Conservation (phyloP, 2,329 filamentous ascomycete genomes). For the Zelopaecilomyces penicillatus region DNA sequence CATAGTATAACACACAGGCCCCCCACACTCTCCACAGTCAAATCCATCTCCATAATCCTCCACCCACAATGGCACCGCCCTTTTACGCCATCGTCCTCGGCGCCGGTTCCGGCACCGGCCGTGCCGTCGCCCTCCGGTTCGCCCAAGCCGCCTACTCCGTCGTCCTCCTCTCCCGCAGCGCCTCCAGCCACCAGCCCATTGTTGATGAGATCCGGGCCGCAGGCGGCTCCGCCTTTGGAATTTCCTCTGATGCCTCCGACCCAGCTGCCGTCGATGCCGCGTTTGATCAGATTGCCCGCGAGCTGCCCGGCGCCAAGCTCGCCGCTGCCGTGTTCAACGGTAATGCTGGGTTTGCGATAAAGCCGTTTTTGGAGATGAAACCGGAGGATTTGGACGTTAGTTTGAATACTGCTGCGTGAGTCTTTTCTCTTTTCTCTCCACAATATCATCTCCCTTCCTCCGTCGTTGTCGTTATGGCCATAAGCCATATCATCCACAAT, state of each 20-base stretch:
- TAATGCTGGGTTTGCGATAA: slow-evolving; percentile 39
- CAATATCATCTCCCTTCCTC: neutral
- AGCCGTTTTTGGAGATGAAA: slow-evolving; percentile 51
- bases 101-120: slow-evolving; percentile 60
- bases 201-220: slow-evolving; percentile 58
- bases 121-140: slow-evolving; percentile 48
- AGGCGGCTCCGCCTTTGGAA: slow-evolving; percentile 63
- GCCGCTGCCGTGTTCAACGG: slow-evolving; percentile 67
- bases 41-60: neutral
- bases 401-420: slow-evolving; percentile 42
- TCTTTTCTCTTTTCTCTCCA: slow-evolving; percentile 3
- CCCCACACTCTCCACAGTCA: too few species aligned
- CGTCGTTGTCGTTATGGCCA: too few species aligned
- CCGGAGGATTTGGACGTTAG: slow-evolving; percentile 40
- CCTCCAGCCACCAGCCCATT: slow-evolving; percentile 56
- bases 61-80: slow-evolving; percentile 1
- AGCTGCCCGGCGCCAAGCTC: slow-evolving; percentile 46
- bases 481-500: neutral
- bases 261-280: slow-evolving; percentile 42
- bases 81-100: slow-evolving; percentile 64
- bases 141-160: slow-evolving; percentile 58
- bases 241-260: slow-evolving; percentile 45
- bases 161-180: slow-evolving; percentile 62
- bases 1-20: too few species aligned
- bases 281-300: slow-evolving; percentile 52